These are phyloP conservation scores for Phytopythium vexans DNA, from an alignment of 352 stramenopile species.

Conservation along the genomic window DNA sequence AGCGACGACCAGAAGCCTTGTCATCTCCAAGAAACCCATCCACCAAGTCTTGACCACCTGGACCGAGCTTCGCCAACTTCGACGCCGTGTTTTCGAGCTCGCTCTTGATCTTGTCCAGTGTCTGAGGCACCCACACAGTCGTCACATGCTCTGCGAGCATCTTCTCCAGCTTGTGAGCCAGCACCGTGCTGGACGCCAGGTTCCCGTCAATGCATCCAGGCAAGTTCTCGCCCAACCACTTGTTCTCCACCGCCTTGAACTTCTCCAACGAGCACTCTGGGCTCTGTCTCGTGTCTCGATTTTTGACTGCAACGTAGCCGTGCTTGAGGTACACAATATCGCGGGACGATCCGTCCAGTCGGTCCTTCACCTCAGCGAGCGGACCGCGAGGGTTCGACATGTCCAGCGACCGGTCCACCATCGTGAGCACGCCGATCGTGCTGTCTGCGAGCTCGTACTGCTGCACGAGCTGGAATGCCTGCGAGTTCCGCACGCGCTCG, in stretches of 20 bases:
- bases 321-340: slow-evolving; percentile 34
- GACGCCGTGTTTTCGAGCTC: slow-evolving; percentile 1
- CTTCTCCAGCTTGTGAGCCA: slow-evolving; percentile 26
- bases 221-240: slow-evolving; percentile 25
- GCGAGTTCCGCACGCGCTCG: slow-evolving; percentile 32
- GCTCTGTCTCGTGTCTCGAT: slow-evolving; percentile 20
- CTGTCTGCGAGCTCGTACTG: slow-evolving; percentile 26
- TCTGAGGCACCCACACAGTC: slow-evolving; percentile 20
- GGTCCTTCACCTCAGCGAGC: slow-evolving; percentile 18
- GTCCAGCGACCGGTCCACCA: slow-evolving; percentile 33
- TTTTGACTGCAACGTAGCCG: slow-evolving; percentile 38
- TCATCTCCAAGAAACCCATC: slow-evolving; percentile 12
- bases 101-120: slow-evolving; percentile 7
- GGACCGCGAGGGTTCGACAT: slow-evolving; percentile 17
- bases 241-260: slow-evolving; percentile 20
- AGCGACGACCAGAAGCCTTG: slow-evolving; percentile 6
- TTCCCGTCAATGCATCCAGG: slow-evolving; percentile 17
- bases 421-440: slow-evolving; percentile 40
- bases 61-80: slow-evolving; percentile 10
- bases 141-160: slow-evolving; percentile 32
- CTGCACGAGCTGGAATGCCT: slow-evolving; percentile 47
- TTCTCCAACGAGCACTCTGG: slow-evolving; percentile 14
- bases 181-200: slow-evolving; percentile 21
- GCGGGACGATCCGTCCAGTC: slow-evolving; percentile 20
- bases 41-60: slow-evolving; percentile 15